Base-by-base conservation (phyloP, 2,329 filamentous ascomycete species). In the Trichoderma simmonsii region DNA sequence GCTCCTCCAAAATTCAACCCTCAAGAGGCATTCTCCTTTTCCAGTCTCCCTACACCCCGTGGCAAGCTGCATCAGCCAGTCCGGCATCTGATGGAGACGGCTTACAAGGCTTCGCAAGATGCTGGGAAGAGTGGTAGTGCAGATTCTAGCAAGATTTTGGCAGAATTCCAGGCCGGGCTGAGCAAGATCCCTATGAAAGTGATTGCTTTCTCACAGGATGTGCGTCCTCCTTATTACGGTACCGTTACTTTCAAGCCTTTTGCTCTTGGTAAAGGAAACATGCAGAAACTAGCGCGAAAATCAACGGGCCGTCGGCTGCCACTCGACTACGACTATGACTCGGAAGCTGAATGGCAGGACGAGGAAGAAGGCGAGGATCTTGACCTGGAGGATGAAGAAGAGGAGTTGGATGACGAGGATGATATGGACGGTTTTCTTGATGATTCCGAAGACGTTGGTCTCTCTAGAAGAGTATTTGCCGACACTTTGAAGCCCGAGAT, bases 351-450 rank as follows among this genome's bases (percentile, higher is more conserved):
- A 79, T 97, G 93, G 93, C 91, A 94, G 78, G 93, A 94, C 72
- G 87, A 91, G 73, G 88, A 83, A 71, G 88, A 83, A 68, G 91
- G 92, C 30, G 91, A 92, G 57, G 90, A 92, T 64, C 86, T 93
- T 15, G 87, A 91, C 3, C 84, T 91, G 30, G 91, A 92, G 24
- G 90, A 92, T 9, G 86, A 87, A 32, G 88, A 88, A 83, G 94
- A 87, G 84, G 95, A 87, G n/a, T 74, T 85, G 0, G 92, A 92
- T 71, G 92, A 92, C 71, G 91, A 90, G n/a, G 92, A 93, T 18
- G 94, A 97, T 73, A 92, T 97, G 90, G 93, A 94, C 4, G 95
- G 90, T 21, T 98, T 98, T 78, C 85, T 98, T 2, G 95, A 97
- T 76, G 93, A 97, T 76, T 93, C 93, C 6, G 93, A 97, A 68